Conservation (phyloP, 768 basidiomycete genomes). For the Pulveroboletus sp. region DNA sequence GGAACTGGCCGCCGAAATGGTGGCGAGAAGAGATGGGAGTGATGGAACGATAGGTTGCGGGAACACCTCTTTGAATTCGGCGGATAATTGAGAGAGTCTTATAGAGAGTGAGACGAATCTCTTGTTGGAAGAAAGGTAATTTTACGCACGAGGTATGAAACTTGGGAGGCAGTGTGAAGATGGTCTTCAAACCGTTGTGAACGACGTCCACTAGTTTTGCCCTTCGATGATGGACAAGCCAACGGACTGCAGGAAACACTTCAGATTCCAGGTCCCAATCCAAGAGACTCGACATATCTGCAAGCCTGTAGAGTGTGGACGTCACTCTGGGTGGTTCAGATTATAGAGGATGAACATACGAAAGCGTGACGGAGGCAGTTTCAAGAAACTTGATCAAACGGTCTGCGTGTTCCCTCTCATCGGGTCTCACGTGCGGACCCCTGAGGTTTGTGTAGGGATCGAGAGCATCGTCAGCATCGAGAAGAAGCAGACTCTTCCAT, state of each 20-base stretch:
- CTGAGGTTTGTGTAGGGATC: constrained; percentile 61
- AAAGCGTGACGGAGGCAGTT: constrained; percentile 68
- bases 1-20: constrained; percentile 66
- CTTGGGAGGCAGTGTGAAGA: constrained; percentile 72
- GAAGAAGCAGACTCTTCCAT: constrained; percentile 87
- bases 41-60: constrained; percentile 58
- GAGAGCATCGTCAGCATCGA: constrained; percentile 58
- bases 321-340: not conserved
- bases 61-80: constrained; percentile 64
- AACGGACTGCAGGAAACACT: constrained; percentile 86
- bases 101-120: not conserved
- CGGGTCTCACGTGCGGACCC: constrained; percentile 56
- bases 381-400: constrained; percentile 75
- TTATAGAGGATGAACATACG: constrained; percentile 45
- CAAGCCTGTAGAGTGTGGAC: constrained; percentile 44
- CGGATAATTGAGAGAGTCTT: constrained; percentile 41
- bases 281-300: constrained; percentile 74
- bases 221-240: constrained; percentile 86
- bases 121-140: not conserved
- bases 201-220: constrained; percentile 89
- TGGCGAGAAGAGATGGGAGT: constrained; percentile 70
- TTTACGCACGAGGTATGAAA: constrained; percentile 57
- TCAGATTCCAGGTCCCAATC: constrained; percentile 84
- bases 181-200: constrained; percentile 73
- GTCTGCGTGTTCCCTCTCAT: constrained; percentile 67